Conservation (phyloP, 2,329 filamentous ascomycete species). For the Fusarium ambrosium region DNA sequence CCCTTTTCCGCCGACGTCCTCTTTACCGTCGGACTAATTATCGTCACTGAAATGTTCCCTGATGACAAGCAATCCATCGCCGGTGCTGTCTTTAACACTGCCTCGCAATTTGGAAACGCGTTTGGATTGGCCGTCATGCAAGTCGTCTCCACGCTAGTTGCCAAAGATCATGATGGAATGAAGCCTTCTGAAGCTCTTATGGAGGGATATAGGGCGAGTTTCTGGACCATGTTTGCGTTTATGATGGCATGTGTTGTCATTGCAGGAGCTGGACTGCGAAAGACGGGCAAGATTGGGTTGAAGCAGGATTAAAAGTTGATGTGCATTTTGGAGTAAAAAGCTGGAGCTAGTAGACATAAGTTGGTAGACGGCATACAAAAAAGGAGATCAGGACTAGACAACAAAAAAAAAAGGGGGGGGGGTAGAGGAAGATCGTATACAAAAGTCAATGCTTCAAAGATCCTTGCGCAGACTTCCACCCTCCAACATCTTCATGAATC, state of each 20-base stretch:
- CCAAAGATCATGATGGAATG: slow-evolving; percentile 49
- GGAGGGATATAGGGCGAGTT: slow-evolving; percentile 63
- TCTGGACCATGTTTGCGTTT: slow-evolving; percentile 64
- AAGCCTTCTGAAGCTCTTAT: slow-evolving; percentile 52
- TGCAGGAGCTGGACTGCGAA: slow-evolving; percentile 56
- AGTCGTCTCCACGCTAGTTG: slow-evolving; percentile 58
- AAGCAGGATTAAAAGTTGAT: slow-evolving; percentile 54
- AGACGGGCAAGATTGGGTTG: slow-evolving; percentile 61
- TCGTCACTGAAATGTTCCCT: slow-evolving; percentile 68
- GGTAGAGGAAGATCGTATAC: not conserved
- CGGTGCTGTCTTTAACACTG: slow-evolving; percentile 73
- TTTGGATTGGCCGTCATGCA: slow-evolving; percentile 63
- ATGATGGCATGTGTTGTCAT: slow-evolving; percentile 58
- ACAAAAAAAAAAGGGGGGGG: too few species aligned
- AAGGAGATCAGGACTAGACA: not conserved
- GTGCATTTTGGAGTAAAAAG: not conserved
- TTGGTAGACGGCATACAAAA: not conserved
- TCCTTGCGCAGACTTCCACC: slow-evolving; percentile 22
- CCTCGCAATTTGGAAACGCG: slow-evolving; percentile 67
- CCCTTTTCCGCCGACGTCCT: slow-evolving; percentile 62
- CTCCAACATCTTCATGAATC: slow-evolving; percentile 12
- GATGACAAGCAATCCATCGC: slow-evolving; percentile 70
- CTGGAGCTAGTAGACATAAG: too few species aligned
- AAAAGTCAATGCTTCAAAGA: not conserved
- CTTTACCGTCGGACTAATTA: slow-evolving; percentile 68